These are phyloP conservation scores for Debaryomyces nepalensis DNA, from an alignment of 1,139 yeast species.

Conservation along the genomic window DNA sequence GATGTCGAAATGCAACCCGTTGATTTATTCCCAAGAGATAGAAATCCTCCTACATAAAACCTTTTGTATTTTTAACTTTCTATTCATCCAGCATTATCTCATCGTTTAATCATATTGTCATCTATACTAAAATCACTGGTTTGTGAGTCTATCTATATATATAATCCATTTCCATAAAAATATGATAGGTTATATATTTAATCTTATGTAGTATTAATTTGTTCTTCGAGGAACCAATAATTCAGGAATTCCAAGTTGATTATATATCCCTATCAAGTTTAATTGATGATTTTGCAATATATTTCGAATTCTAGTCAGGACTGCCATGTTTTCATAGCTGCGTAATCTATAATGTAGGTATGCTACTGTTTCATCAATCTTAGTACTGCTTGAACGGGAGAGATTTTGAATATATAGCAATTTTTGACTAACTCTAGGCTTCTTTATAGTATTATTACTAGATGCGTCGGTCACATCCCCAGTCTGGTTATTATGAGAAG, in stretches of 20 bases:
- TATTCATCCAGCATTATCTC: too few species aligned
- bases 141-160: not conserved
- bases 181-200: not conserved
- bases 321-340: slow-evolving; percentile 13
- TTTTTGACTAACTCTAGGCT: slow-evolving; percentile 14
- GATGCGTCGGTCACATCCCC: slow-evolving; percentile 5
- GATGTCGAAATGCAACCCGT: slow-evolving; percentile 44
- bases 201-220: slow-evolving; percentile 1
- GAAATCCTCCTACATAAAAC: slow-evolving; percentile 8
- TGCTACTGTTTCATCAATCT: slow-evolving; percentile 26
- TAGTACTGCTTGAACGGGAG: slow-evolving; percentile 21
- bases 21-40: slow-evolving; percentile 37
- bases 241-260: slow-evolving; percentile 14
- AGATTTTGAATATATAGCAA: slow-evolving; percentile 22
- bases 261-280: slow-evolving; percentile 9
- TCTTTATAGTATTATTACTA: not conserved
- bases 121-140: not conserved
- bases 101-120: not conserved
- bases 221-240: slow-evolving; percentile 13
- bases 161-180: not conserved
- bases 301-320: slow-evolving; percentile 14
- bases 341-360: slow-evolving; percentile 26
- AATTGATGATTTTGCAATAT: slow-evolving; percentile 12
- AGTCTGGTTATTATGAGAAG: slow-evolving; percentile 1
- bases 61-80: not conserved